Conservation (phyloP, 192 early-diverging fungal species). For the Gonapodya sp. region DNA sequence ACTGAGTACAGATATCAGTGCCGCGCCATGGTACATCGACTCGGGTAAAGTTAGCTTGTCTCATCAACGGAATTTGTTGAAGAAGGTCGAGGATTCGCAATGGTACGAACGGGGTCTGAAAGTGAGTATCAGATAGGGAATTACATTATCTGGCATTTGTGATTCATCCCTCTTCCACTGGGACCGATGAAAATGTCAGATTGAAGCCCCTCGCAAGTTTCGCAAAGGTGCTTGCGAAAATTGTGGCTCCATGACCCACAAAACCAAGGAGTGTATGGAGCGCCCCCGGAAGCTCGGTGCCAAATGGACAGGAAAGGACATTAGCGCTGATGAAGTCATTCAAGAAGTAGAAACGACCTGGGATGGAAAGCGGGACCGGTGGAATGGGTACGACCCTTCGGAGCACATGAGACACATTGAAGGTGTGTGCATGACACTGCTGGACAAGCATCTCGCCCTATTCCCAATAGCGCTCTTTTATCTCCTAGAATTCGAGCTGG, state of each 20-base stretch:
- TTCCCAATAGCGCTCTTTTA: slow-evolving; percentile 14
- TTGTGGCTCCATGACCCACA: slow-evolving; percentile 94
- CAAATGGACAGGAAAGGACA: slow-evolving; percentile 71
- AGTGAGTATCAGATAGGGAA: no score
- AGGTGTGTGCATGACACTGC: slow-evolving; percentile 13
- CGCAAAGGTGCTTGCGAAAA: slow-evolving; percentile 95
- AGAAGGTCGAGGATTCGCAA: slow-evolving; percentile 30
- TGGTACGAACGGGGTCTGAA: slow-evolving; percentile 76
- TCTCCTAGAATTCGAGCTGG: slow-evolving; percentile 73
- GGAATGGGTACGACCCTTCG: slow-evolving; percentile 93
- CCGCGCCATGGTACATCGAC: slow-evolving; percentile 52
- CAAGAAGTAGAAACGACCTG: slow-evolving; percentile 66
- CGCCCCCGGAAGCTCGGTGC: slow-evolving; percentile 83
- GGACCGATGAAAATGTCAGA: slow-evolving; percentile 21
- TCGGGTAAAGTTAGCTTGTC: slow-evolving; percentile 73
- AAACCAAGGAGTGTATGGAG: slow-evolving; percentile 88
- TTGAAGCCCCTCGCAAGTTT: slow-evolving; percentile 79
- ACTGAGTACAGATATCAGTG: background rate
- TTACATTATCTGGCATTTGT: slow-evolving; percentile 18
- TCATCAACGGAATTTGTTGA: slow-evolving; percentile 58
- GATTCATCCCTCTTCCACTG: background rate
- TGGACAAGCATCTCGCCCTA: no score
- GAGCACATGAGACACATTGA: slow-evolving; percentile 71
- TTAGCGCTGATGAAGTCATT: slow-evolving; percentile 77
- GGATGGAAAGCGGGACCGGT: slow-evolving; percentile 94